Evolutionary conservation across 139 green algal genomes (phyloP).

Genomic region (Ettlia oleoabundans): DNA sequence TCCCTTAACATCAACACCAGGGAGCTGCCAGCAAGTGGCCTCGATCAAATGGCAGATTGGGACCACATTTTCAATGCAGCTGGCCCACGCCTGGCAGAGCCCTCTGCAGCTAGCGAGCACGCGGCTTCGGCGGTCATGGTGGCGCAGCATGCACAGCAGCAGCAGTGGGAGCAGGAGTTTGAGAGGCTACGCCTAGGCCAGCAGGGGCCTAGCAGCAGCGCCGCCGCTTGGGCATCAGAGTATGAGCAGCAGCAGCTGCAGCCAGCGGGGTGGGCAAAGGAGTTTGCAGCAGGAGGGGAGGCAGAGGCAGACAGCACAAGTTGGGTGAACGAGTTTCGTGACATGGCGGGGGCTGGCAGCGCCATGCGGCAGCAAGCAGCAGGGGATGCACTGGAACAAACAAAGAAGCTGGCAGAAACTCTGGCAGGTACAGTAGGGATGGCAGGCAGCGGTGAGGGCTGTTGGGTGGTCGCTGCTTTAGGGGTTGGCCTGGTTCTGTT

Average conservation of each 20-base stretch:
- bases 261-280: constrained; percentile 13
- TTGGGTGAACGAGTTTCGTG: constrained; percentile 59
- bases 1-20: constrained; percentile 75
- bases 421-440: no score
- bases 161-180: constrained; percentile 48
- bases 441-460: no score
- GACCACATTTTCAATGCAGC: constrained; percentile 44
- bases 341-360: constrained; percentile 1
- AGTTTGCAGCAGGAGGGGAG: constrained; percentile 28
- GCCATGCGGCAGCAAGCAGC: not conserved
- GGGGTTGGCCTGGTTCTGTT: no score
- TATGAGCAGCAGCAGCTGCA: constrained; percentile 42
- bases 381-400: constrained; percentile 52
- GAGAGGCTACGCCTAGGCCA: constrained; percentile 13
- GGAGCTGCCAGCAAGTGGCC: constrained; percentile 55
- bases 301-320: not conserved
- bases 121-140: constrained; percentile 41
- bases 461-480: no score
- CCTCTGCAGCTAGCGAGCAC: not conserved
- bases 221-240: constrained; percentile 61
- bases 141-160: constrained; percentile 4
- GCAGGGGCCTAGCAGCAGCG: constrained; percentile 1
- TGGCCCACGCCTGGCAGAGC: constrained; percentile 6
- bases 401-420: constrained; percentile 61
- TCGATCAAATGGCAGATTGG: constrained; percentile 27